These are phyloP conservation scores for Colletotrichum sp. DNA, from an alignment of 2,329 filamentous ascomycete species.

Conservation along the genomic window DNA sequence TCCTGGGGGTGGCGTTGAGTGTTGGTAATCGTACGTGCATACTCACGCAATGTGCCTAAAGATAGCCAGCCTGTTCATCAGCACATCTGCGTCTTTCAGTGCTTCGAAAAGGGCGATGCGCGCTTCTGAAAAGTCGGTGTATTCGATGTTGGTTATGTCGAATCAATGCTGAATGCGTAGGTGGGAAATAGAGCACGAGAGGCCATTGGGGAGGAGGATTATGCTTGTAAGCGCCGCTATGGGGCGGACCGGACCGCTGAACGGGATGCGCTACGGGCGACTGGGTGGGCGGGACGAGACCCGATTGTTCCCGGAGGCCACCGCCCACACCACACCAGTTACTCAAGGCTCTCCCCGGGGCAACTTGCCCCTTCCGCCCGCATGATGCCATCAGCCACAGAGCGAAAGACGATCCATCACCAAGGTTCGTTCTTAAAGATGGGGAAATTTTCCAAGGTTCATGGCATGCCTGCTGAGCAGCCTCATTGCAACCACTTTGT, in stretches of 20 bases:
- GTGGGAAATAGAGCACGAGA: background rate
- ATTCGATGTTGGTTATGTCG: background rate
- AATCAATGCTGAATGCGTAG: too few species aligned
- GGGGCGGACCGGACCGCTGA: conserved; percentile 6
- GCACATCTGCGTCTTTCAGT: rapidly evolving
- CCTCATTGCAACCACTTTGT: background rate
- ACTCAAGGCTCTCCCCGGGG: too few species aligned
- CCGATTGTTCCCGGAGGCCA: background rate
- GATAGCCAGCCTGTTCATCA: background rate
- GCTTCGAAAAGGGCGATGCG: rapidly evolving
- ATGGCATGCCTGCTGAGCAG: background rate
- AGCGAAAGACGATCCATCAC: background rate
- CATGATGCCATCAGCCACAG: background rate
- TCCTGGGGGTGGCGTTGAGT: background rate
- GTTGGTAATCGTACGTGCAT: background rate
- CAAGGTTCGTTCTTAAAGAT: background rate
- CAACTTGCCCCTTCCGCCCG: too few species aligned
- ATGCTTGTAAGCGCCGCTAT: background rate
- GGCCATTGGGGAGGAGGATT: background rate
- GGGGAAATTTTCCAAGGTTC: background rate
- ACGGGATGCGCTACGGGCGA: background rate
- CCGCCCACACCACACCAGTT: too few species aligned
- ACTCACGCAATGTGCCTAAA: background rate
- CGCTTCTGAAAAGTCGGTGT: background rate
- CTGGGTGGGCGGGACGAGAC: background rate